phyloP scores from a whole-genome alignment of 495 filamentous ascomycete species.

The Penicillium angulare region DNA sequence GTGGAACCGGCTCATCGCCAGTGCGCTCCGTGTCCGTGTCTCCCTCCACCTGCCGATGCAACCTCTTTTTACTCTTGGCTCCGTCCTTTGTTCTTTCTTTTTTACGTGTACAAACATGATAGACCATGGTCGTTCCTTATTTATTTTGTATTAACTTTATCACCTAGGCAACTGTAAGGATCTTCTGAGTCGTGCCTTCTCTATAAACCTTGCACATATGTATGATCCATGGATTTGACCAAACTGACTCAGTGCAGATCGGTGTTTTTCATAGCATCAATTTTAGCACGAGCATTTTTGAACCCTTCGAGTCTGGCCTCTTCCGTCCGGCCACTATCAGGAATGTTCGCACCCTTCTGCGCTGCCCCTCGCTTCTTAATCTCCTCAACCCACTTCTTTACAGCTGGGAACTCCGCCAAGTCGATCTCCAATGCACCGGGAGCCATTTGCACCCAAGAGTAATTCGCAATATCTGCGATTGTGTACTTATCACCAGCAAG shows the following conservation, averaged over 20 bases:
- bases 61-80: no score
- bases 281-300: slow-evolving; percentile 26
- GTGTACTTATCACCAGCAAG: slow-evolving; percentile 41
- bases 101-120: no score
- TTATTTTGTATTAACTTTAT: no score
- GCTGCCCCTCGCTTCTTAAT: slow-evolving; percentile 33
- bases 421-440: slow-evolving; percentile 27
- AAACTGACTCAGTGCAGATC: slow-evolving; percentile 31
- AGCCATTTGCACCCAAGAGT: slow-evolving; percentile 30
- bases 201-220: no score
- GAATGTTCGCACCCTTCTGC: slow-evolving; percentile 26
- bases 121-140: no score
- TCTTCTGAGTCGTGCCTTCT: no score
- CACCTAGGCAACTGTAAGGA: no score
- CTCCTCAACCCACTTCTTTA: slow-evolving; percentile 32
- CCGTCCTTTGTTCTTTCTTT: no score
- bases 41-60: no score
- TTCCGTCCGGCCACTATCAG: slow-evolving; percentile 13
- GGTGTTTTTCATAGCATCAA: slow-evolving; percentile 25
- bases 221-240: no score
- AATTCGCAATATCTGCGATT: slow-evolving; percentile 43
- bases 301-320: slow-evolving; percentile 15
- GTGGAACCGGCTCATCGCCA: no score
- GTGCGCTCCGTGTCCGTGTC: no score
- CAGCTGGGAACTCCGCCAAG: slow-evolving; percentile 35